Base-by-base conservation (phyloP, 345 rosid genomes). In the Eucalyptus pumila region DNA sequence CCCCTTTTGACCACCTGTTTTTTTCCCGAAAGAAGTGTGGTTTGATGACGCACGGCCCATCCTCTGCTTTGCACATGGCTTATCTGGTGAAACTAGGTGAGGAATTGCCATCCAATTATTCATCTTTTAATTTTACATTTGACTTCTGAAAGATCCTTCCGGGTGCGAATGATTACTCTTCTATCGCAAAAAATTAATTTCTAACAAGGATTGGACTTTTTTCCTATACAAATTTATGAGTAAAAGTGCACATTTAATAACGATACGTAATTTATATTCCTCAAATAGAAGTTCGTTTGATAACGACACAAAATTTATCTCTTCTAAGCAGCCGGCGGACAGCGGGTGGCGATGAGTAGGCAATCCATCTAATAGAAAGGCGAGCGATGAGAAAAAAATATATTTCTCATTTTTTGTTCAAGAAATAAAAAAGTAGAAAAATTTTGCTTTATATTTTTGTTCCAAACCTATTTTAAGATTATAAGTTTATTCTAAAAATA, bases 291-390 rank as follows among this genome's bases (percentile, higher is more conserved):
- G 51, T 50, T 19, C 5, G 2, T 52, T 2, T 52, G 2, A 19
- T 52, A 19, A 52, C 10, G 0, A 52, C 1, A 52, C 10, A 19
- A 52, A 0, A 7, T 19, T 8, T 19, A 1, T 19, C 0, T 1
- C 10, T 52, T 5, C 58, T 8, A 8, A 1, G 24, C 2, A 0
- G 0, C 1, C 0, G 1, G 2, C 0, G 0, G 24, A 52, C 5
- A 1, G 5, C 4, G 0, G 4, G 8, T 52, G 58, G 0, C 4
- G 0, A 3, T 0, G 1, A 52, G 1, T 8, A 11, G 58, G 5
- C 58, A 52, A 8, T 11, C 2, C 0, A 0, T 8, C 24, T 52
- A 52, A 3, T 17, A 52, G 8, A 9, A 3, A 4, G 56, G 24
- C 56, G 17, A 51, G 9, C 3, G 2, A 17, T 51, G 23, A 51